phyloP scores from a whole-genome alignment of 805 yeast species.

The Wickerhamiella azymoides region DNA sequence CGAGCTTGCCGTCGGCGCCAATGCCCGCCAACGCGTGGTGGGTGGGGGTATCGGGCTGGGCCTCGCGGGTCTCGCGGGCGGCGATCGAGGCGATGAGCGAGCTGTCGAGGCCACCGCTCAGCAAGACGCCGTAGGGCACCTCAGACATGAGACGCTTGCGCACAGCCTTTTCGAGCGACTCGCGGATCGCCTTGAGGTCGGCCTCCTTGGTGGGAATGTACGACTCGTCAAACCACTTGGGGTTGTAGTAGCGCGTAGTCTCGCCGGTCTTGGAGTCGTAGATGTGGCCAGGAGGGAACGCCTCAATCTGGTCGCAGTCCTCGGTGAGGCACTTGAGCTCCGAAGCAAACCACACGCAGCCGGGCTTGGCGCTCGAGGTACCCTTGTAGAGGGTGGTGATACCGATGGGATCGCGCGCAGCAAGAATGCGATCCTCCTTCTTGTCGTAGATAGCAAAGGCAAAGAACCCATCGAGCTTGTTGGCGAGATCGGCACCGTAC shows the following conservation, averaged over 20 bases:
- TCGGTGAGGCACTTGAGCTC: conserved; percentile 89
- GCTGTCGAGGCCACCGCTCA: conserved; percentile 96
- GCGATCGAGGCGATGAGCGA: conserved; percentile 95
- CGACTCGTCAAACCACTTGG: conserved; percentile 85
- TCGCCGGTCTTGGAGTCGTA: conserved; percentile 85
- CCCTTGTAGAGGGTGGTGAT: conserved; percentile 96
- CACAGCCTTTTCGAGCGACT: conserved; percentile 80
- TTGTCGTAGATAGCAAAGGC: conserved; percentile 88
- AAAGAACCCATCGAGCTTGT: conserved; percentile 92
- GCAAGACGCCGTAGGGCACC: conserved; percentile 95
- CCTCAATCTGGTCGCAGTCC: conserved; percentile 82
- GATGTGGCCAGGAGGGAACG: conserved; percentile 98
- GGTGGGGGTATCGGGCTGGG: conserved; percentile 51
- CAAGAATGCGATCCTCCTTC: conserved; percentile 70
- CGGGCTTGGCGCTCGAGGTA: conserved; percentile 48
- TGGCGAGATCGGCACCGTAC: conserved; percentile 82
- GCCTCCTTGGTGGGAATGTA: conserved; percentile 63
- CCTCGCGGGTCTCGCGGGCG: conserved; percentile 83
- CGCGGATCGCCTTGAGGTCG: conserved; percentile 60
- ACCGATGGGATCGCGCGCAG: conserved; percentile 98
- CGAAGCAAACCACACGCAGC: conserved; percentile 78
- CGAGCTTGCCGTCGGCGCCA: conserved; percentile 72
- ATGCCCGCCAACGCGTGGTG: conserved; percentile 73
- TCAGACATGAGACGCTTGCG: conserved; percentile 99
- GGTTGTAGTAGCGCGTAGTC: conserved; percentile 76